phyloP scores from a whole-genome alignment of 441 rosid species.

The Gossypium gossypioides region DNA sequence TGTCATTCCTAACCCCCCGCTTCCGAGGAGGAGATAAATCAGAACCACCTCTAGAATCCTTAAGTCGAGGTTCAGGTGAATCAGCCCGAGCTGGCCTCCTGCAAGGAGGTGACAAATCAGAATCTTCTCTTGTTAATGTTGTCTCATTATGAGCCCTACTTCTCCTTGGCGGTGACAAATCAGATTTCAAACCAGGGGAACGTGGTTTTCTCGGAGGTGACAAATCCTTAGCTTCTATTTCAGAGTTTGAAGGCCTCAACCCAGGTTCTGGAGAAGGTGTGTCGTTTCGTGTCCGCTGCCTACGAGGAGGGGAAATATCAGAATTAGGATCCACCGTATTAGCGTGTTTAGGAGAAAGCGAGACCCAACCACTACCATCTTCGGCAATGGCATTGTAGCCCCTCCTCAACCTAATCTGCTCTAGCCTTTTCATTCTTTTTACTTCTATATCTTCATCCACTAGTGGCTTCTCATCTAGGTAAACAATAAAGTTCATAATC shows the following conservation, averaged over 20 bases:
- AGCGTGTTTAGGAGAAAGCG: conserved; percentile 29
- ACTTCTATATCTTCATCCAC: conserved; percentile 86
- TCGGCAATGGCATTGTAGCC: conserved; percentile 60
- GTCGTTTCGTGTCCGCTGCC: conserved; percentile 38
- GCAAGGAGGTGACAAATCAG: conserved; percentile 43
- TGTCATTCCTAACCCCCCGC: conserved; percentile 27
- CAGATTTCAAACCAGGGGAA: conserved; percentile 24
- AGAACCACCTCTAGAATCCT: conserved; percentile 16
- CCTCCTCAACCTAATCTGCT: conserved; percentile 49
- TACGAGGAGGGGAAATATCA: conserved; percentile 56
- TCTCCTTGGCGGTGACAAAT: conserved; percentile 36
- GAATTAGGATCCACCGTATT: conserved; percentile 16
- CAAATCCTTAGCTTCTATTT: conserved; percentile 31
- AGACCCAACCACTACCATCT: conserved; percentile 92
- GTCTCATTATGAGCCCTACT: conserved; percentile 28
- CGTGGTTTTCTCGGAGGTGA: conserved; percentile 29
- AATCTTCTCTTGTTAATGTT: conserved; percentile 24
- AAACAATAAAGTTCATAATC: not conserved
- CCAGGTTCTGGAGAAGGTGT: conserved; percentile 53
- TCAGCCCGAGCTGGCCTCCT: conserved; percentile 19
- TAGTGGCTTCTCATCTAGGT: conserved; percentile 48
- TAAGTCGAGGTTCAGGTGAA: conserved; percentile 12
- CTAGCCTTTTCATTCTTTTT: conserved; percentile 73
- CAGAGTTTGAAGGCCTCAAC: conserved; percentile 13
- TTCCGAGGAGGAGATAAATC: conserved; percentile 42